Percentiles rank a stretch among this genome's conserved stretches.
Conservation (phyloP, 73 alveolate genomes). For the Paramecium sexaurelia region DNA sequence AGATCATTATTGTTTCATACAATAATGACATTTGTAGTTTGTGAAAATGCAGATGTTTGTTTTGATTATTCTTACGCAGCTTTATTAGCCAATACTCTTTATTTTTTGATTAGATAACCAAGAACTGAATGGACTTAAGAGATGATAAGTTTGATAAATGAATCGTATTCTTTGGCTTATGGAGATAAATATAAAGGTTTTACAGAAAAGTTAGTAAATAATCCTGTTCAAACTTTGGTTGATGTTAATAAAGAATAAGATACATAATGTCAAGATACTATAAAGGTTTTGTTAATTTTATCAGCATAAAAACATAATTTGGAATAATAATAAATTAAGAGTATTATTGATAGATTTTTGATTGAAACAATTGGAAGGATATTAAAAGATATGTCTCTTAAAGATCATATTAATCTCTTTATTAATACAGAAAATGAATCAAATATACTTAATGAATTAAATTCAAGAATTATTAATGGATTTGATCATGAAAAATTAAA, state of each 20-base stretch:
- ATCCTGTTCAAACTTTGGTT: conserved; percentile 16
- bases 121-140: conserved; percentile 51
- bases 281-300: neutral
- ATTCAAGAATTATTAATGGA: neutral
- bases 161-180: conserved; percentile 44
- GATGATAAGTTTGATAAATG: conserved; percentile 21
- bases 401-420: neutral
- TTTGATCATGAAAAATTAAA: neutral
- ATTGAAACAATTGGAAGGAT: conserved; percentile 15
- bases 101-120: conserved; percentile 23
- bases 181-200: neutral
- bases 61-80: conserved; percentile 59
- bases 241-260: conserved; percentile 14
- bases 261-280: conserved; percentile 57
- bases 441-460: neutral
- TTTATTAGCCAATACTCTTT: conserved; percentile 47
- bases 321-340: neutral
- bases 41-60: conserved; percentile 61
- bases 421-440: neutral
- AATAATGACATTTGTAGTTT: conserved; percentile 56
- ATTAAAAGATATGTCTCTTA: neutral
- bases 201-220: conserved; percentile 8
- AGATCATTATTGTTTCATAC: conserved; percentile 21
- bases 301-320: neutral
- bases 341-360: neutral